phyloP scores from a whole-genome alignment of 2,329 filamentous ascomycete species.

The Passalora sequoiae region DNA sequence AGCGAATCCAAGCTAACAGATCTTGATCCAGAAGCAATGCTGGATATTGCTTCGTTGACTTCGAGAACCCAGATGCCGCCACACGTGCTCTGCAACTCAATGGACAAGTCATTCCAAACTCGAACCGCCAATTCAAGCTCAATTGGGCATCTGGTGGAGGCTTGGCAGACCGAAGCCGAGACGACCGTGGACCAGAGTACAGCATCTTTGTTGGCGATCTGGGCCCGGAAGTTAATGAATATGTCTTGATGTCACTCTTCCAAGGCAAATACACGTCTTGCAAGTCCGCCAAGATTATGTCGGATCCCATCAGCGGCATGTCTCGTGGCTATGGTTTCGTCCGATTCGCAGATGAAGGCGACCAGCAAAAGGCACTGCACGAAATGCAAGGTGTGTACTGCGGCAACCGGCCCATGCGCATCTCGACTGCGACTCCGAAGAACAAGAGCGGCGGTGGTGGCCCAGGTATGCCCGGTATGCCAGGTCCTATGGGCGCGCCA shows the following conservation, averaged over 20 bases:
- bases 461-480: constrained; percentile 54
- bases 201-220: constrained; percentile 98
- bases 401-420: constrained; percentile 96
- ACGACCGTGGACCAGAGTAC: constrained; percentile 92
- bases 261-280: constrained; percentile 92
- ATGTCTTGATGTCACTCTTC: constrained; percentile 93
- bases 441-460: constrained; percentile 60
- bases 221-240: constrained; percentile 97
- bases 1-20: constrained; percentile 11
- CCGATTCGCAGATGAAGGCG: constrained; percentile 88
- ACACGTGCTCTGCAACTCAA: constrained; percentile 88
- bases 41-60: constrained; percentile 98
- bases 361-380: constrained; percentile 89
- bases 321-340: constrained; percentile 98
- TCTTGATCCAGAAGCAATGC: constrained; percentile 63
- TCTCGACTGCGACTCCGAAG: constrained; percentile 96
- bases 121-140: constrained; percentile 90
- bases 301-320: constrained; percentile 94
- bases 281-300: constrained; percentile 99
- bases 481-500: constrained; percentile 39
- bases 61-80: constrained; percentile 73
- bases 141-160: constrained; percentile 99
- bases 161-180: constrained; percentile 85
- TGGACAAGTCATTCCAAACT: constrained; percentile 86
- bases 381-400: constrained; percentile 99